Conservation (phyloP, 257 asterid species). For the Penstemon newberryi region DNA sequence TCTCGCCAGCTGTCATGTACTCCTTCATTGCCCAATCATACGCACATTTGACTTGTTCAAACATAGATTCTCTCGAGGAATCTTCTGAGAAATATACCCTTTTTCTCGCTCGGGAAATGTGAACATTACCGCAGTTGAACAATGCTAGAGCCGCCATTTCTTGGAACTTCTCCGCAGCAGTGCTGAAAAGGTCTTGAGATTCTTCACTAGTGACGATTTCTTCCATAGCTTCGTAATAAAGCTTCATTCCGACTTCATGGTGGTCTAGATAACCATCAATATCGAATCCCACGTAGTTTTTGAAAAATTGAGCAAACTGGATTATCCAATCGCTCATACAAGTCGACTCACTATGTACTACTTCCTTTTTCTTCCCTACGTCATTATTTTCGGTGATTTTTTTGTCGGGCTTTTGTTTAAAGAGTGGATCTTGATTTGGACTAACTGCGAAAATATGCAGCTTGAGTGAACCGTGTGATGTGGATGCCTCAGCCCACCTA, state of each 20-base stretch:
- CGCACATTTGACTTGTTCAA: slow-evolving; percentile 47
- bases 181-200: slow-evolving; percentile 62
- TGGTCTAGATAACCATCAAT: slow-evolving; percentile 71
- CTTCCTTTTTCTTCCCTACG: slow-evolving; percentile 33
- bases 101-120: slow-evolving; percentile 77
- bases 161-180: slow-evolving; percentile 73
- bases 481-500: slow-evolving; percentile 78
- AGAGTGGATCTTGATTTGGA: slow-evolving; percentile 70
- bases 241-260: slow-evolving; percentile 74
- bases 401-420: slow-evolving; percentile 34
- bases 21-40: slow-evolving; percentile 73
- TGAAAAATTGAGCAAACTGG: slow-evolving; percentile 72
- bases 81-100: slow-evolving; percentile 58
- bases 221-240: slow-evolving; percentile 76
- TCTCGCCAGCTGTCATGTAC: slow-evolving; percentile 60
- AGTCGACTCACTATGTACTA: slow-evolving; percentile 35
- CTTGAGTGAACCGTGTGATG: slow-evolving; percentile 59
- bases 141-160: slow-evolving; percentile 86
- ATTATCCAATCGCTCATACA: slow-evolving; percentile 80
- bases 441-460: slow-evolving; percentile 63
- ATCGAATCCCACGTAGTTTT: slow-evolving; percentile 69
- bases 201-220: slow-evolving; percentile 79
- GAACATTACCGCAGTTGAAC: slow-evolving; percentile 88
- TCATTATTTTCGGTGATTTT: slow-evolving; percentile 43
- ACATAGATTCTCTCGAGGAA: slow-evolving; percentile 49